Evolutionary conservation across 2,329 filamentous ascomycete genomes (phyloP), one percentile per base, ranked within the genome.

Genomic region (Berkeleyomyces basicola): DNA sequence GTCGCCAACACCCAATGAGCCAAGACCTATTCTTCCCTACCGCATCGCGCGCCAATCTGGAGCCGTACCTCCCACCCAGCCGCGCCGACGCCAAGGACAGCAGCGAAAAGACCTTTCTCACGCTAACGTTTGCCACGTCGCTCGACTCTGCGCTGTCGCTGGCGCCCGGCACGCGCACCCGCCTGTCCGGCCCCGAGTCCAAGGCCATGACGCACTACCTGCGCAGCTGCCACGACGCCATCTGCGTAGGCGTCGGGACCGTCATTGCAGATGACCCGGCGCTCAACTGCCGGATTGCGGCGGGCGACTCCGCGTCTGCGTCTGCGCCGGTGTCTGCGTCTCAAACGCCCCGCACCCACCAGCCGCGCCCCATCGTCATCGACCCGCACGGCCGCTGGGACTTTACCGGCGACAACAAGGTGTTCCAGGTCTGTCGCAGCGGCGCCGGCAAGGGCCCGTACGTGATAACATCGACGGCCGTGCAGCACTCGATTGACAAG

Each of bases 121-220:
- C 91, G 1, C 78, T 96, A 47, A 96, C 92, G 10, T 97, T 91
- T 73, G 92, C 93, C 31, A 87, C 86, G 5, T 96, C 91, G 3
- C 85, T 99, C 67, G 92, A 97, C 75, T 86, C 87, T 47, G 82
- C 84, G 61, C 79, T 95, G 59, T 82, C 90, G 1, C 79, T 92
- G 37, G 79, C 85, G 0, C 89, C 90, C 0, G 90, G 90, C 11
- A 78, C 83, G n/a, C 87, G 87, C 67, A 97, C 92, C 1, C 78
- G 81, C 0, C 81, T 97, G 11, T 97, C 92, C 1, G 91, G 91
- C 3, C 82, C 86, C 0, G 79, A 85, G 66, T 89, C 89, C 44
- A 96, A 96, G 73, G 82, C 88, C 61, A 95, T 97, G 89, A 96
- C 92, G 0, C 92, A 97, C 73, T 89, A 87, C 71, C 81, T 97